Percentiles rank a stretch among this genome's conserved stretches.
These are phyloP conservation scores for Adiantum capillusveneris DNA, from an alignment of 75 land plant species.

Conservation along the genomic window DNA sequence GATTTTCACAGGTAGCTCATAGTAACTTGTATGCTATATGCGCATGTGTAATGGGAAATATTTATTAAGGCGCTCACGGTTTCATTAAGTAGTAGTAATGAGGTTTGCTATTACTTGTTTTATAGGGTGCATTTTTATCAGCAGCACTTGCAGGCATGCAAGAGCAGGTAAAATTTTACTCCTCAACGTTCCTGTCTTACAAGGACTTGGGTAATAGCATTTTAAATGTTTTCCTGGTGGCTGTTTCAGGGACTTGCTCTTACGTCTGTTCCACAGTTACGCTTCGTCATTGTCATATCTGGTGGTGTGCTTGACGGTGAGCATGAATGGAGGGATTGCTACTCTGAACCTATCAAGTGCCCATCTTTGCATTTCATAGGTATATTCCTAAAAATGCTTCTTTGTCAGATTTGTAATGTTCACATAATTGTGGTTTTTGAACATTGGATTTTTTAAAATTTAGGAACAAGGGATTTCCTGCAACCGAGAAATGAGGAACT, in stretches of 20 bases:
- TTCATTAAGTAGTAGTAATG: neutral
- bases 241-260: constrained; percentile 65
- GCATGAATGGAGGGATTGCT: constrained; percentile 37
- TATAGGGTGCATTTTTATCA: constrained; percentile 77
- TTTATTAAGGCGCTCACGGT: neutral
- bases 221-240: neutral
- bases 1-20: constrained; percentile 76
- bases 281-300: constrained; percentile 54
- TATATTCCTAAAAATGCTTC: too few species aligned
- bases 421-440: neutral
- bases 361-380: constrained; percentile 75
- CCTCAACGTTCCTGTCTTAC: neutral
- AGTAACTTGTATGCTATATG: neutral
- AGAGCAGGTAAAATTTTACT: constrained; percentile 36
- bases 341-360: constrained; percentile 42
- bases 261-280: constrained; percentile 63
- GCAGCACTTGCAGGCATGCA: constrained; percentile 72
- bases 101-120: neutral
- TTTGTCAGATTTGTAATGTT: neutral
- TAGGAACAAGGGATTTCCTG: constrained; percentile 52
- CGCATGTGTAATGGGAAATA: neutral
- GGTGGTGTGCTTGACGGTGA: constrained; percentile 52
- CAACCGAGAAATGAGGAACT: constrained; percentile 25
- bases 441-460: constrained; percentile 2
- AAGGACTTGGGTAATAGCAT: too few species aligned